phyloP scores from a whole-genome alignment of 1,284 basidiomycete species.

The Ustilago trichophora region DNA sequence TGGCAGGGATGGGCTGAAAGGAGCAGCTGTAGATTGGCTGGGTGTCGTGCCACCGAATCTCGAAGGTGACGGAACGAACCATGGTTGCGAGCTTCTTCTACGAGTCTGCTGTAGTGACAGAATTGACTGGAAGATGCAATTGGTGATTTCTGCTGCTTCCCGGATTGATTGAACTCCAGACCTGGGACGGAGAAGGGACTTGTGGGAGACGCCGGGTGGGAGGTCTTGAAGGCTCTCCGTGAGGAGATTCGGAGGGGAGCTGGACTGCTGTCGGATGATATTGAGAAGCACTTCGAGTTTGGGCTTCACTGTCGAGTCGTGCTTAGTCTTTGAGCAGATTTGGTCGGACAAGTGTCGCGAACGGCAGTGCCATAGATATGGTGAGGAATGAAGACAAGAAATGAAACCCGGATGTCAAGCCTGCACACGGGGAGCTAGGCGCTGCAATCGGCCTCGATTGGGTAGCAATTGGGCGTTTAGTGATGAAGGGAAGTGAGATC shows the following conservation, averaged over 20 bases:
- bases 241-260: too few relatives aligned
- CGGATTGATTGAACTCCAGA: too few relatives aligned
- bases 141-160: too few relatives aligned
- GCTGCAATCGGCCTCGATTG: not conserved
- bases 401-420: not conserved
- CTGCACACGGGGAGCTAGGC: not conserved
- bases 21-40: conserved; percentile 65
- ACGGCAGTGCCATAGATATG: not conserved
- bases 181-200: too few relatives aligned
- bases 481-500: not conserved
- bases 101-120: not conserved
- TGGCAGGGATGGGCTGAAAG: conserved; percentile 59
- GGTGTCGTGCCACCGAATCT: conserved; percentile 66
- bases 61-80: conserved; percentile 65
- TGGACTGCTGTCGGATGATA: too few relatives aligned
- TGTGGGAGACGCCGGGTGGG: too few relatives aligned
- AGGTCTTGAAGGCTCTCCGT: too few relatives aligned
- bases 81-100: conserved; percentile 31
- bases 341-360: not conserved
- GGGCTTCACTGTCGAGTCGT: not conserved
- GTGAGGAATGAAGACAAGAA: not conserved
- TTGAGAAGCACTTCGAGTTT: not conserved
- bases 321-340: not conserved
- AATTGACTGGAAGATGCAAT: not conserved
- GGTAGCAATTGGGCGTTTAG: too few relatives aligned